Evolutionary conservation across 805 yeast species (phyloP).

Genomic region (Scheffersomyces spartinae): DNA sequence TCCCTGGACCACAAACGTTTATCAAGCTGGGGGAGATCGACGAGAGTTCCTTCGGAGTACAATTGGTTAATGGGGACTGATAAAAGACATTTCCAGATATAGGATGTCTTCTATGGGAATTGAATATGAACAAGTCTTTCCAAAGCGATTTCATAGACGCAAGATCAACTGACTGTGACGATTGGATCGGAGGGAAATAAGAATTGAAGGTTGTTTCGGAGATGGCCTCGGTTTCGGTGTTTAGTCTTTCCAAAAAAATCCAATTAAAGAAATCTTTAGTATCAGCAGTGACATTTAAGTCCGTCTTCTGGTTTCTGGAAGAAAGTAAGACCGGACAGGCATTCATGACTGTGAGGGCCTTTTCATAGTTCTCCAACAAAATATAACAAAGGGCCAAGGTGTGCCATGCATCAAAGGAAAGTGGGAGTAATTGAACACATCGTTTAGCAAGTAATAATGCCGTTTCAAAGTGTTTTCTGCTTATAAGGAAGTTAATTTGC

Average conservation of each 20-base stretch:
- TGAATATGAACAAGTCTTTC: constrained; percentile 17
- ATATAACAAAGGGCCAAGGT: constrained; percentile 21
- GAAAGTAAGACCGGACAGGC: constrained; percentile 17
- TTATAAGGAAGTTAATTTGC: constrained; percentile 25
- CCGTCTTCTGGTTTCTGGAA: constrained; percentile 5
- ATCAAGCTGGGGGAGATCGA: constrained; percentile 21
- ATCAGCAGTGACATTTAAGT: constrained; percentile 12
- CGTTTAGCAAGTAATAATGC: constrained; percentile 21
- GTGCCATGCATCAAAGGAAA: constrained; percentile 32
- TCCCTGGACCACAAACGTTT: constrained; percentile 15
- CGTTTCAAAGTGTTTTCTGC: constrained; percentile 11
- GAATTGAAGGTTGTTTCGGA: constrained; percentile 14
- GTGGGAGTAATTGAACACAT: constrained; percentile 21
- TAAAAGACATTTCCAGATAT: constrained; percentile 21
- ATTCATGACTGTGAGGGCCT: constrained; percentile 22
- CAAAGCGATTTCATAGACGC: constrained; percentile 23
- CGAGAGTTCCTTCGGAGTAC: constrained; percentile 21
- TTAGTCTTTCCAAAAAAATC: constrained; percentile 10
- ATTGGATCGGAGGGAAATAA: constrained; percentile 19
- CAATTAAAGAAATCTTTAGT: constrained; percentile 14
- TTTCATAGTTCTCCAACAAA: constrained; percentile 12
- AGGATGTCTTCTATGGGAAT: constrained; percentile 23
- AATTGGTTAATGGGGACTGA: constrained; percentile 23
- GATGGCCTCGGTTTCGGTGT: constrained; percentile 12
- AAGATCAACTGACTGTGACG: constrained; percentile 5